phyloP scores from a whole-genome alignment of 2,329 filamentous ascomycete genomes.

The Madurella mycetomatis region DNA sequence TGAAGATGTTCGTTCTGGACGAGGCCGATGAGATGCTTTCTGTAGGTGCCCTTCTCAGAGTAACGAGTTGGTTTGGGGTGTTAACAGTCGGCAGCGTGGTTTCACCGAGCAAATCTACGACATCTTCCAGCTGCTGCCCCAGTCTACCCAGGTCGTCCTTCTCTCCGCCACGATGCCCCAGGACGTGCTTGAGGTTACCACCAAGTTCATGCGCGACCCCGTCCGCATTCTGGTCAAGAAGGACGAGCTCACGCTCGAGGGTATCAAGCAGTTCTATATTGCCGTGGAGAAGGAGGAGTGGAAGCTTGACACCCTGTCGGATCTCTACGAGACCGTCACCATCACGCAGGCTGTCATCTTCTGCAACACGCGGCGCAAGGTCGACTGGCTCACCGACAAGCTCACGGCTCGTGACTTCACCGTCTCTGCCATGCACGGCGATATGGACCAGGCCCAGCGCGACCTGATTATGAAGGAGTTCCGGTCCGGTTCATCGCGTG shows the following conservation, averaged over 20 bases:
- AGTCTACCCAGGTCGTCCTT: conserved; percentile 96
- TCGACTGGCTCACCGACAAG: conserved; percentile 99
- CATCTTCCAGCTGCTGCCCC: conserved; percentile 97
- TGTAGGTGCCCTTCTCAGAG: conserved; percentile 44
- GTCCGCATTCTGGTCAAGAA: conserved; percentile 99
- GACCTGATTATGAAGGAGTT: conserved; percentile 99
- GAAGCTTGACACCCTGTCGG: conserved; percentile 98
- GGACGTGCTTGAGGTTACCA: conserved; percentile 98
- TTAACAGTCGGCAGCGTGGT: conserved; percentile 63
- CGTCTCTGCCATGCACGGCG: conserved; percentile 99
- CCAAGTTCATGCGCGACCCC: conserved; percentile 99
- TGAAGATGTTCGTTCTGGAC: conserved; percentile 99
- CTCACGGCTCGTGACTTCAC: conserved; percentile 98
- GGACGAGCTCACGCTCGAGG: conserved; percentile 98
- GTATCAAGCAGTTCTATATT: conserved; percentile 99
- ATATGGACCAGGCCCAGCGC: conserved; percentile 97
- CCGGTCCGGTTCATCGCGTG: conserved; percentile 96
- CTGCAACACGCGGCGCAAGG: conserved; percentile 99
- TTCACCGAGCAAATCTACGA: conserved; percentile 99
- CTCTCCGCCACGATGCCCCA: conserved; percentile 98
- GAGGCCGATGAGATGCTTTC: conserved; percentile 99
- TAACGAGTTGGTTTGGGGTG: not conserved
- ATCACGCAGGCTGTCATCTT: conserved; percentile 99
- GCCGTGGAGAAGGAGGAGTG: conserved; percentile 99
- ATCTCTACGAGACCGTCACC: conserved; percentile 98